Evolutionary conservation across 306 rosid species (phyloP), one percentile per base, ranked within the genome.

Genomic region (Hippophae tibetana): DNA sequence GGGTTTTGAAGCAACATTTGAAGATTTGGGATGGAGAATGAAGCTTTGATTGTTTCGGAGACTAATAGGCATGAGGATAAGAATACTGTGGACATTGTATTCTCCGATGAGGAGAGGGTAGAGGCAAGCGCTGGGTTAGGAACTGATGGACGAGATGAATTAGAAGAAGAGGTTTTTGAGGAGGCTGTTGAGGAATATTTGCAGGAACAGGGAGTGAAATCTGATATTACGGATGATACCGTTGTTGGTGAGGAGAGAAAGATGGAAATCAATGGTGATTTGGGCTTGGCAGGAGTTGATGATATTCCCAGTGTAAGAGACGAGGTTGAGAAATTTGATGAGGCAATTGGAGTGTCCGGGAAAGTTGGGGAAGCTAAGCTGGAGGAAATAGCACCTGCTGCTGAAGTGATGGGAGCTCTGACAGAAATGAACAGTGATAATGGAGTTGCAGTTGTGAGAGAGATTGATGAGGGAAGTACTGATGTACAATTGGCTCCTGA

Each of bases 11-110:
- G 68, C 49, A 43, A 48, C 60, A 47, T 38, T 64, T 60, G 71
- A 47, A 62, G 65, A 68, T 57, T 76, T 63, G 62, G 60, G 57
- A 81, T 87, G 96, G 96, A 81, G 63, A 72, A 76, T 74, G 80
- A 76, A 67, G 79, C 58, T 61, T 81, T 58, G 55, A 56, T 65
- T 74, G 62, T 67, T 47, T 65, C 60, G 59, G 82, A 71, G 54
- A 67, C 69, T 68, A 62, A 68, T 23, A 63, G 41, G 73, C 81
- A 49, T 38, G 84, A 79, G 66, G 63, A 47, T n/a, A 68, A 50
- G 18, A 68, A 76, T 68, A 69, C 56, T 67, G 74, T 50, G 62
- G 81, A 43, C 6, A 69, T 40, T 56, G 82, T 66, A 65, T 76
- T 72, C 61, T 60, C 72, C 7, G 66, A 18, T 18, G 23, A 43